Conservation (phyloP, 129 eudicot genomes). For the Saposhnikovia divaricata region DNA sequence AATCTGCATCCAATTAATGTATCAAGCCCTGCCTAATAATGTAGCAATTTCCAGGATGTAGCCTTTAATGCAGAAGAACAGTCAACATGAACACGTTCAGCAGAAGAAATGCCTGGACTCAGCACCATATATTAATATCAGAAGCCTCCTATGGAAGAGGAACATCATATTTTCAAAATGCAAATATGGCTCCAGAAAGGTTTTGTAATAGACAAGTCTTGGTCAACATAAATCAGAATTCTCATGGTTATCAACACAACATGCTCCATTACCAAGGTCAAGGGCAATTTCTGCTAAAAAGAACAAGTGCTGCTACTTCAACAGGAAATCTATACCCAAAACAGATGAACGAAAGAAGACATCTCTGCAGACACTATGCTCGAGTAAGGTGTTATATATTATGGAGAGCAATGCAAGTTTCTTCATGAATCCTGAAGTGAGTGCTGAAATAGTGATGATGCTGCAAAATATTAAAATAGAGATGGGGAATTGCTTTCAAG, state of each 20-base stretch:
- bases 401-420: constrained; percentile 61
- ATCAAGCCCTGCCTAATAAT: constrained; percentile 13
- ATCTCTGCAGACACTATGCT: constrained; percentile 42
- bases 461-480: not conserved
- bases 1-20: not conserved
- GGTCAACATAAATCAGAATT: constrained; percentile 6
- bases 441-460: not conserved
- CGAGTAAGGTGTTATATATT: constrained; percentile 64
- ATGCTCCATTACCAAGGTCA: constrained; percentile 8
- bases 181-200: constrained; percentile 7
- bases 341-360: constrained; percentile 15
- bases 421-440: constrained; percentile 27
- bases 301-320: not conserved
- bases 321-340: constrained; percentile 10
- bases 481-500: not conserved
- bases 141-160: constrained; percentile 6
- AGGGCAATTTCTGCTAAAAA: constrained; percentile 7
- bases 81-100: constrained; percentile 6
- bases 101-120: constrained; percentile 4
- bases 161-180: not conserved
- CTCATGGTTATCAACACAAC: constrained; percentile 10
- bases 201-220: constrained; percentile 22
- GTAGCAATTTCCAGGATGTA: not conserved
- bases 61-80: constrained; percentile 2
- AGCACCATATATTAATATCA: not conserved